Base-by-base conservation (phyloP, 345 rosid species). In the Melaleuca quinquenervia region DNA sequence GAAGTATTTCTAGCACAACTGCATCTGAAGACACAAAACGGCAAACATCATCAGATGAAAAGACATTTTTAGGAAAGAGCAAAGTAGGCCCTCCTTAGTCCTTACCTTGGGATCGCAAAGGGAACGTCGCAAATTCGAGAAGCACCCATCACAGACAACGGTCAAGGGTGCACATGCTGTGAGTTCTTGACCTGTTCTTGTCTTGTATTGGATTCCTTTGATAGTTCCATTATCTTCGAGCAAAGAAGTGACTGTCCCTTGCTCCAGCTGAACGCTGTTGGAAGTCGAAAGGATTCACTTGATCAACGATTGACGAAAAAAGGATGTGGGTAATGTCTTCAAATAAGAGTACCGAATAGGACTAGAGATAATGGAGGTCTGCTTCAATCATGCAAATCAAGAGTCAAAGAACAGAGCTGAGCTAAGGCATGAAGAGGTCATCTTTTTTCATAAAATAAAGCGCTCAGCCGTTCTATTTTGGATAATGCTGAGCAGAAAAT, bases 381-480 rank as follows among this genome's bases (percentile, higher is more conserved):
- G 70, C 70, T 58, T 32, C 70, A 58, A 58, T 58, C 70, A 58
- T 12, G 13, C 32, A 58, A 58, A 58, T 58, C 70, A n/a, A n/a
- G 12, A 58, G 70, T 58, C 70, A 12, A n/a, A 58, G 70, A 32
- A 58, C n/a, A 58, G 70, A 58, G 16, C 48, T 70, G 48, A 24
- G 48, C 78, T 32, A 32, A 18, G 7, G 26, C 3, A 9, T 70
- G 78, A 70, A 32, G 78, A 64, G 41, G 24, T 70, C 78, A 70
- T 0, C 78, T 70, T 70, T 70, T 70, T 24, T 70, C 45, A 32
- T 16, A 8, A 64, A 64, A 64, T 70, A 8, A 18, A 8, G 18
- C 1, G 7, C 8, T 4, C 8, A 36, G 48, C 13, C 0, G 13
- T 41, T 32, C 0, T 18, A 0, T 18, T 36, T 70, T 70, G 48